These are phyloP conservation scores for Morella rubra DNA, from an alignment of 306 rosid genomes.

Conservation along the genomic window DNA sequence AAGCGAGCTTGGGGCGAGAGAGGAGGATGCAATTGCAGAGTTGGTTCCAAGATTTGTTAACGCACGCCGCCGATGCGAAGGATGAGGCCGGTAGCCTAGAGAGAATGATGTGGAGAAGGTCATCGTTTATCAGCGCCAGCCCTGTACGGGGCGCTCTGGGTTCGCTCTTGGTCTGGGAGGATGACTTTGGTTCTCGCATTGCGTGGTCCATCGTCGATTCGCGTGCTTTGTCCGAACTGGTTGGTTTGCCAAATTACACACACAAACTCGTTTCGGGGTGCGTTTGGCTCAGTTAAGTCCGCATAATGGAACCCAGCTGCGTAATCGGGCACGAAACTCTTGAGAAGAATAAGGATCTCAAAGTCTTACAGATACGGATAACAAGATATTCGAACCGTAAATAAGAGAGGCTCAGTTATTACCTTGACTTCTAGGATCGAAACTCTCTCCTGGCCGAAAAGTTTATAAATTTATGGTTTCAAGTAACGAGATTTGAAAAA, in stretches of 20 bases:
- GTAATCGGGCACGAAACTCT: not conserved
- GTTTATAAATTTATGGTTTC: no score
- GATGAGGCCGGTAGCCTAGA: constrained; percentile 47
- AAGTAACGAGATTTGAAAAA: no score
- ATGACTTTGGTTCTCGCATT: not conserved
- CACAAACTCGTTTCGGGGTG: not conserved
- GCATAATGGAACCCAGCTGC: not conserved
- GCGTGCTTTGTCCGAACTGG: not conserved
- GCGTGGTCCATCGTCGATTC: not conserved
- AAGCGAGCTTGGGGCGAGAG: constrained; percentile 61
- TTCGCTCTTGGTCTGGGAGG: not conserved
- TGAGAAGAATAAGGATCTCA: no score
- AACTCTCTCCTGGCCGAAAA: no score
- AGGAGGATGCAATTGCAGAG: constrained; percentile 57
- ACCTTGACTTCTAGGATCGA: no score
- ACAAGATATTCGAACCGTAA: no score
- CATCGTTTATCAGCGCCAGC: constrained; percentile 15
- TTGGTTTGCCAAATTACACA: not conserved
- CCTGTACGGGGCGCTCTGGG: not conserved
- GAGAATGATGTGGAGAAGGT: constrained; percentile 34
- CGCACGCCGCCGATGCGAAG: constrained; percentile 71
- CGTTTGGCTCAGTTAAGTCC: not conserved
- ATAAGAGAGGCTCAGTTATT: no score
- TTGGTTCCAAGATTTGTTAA: constrained; percentile 56
- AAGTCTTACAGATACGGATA: no score